phyloP scores from a whole-genome alignment of 2,329 filamentous ascomycete species.

The Aciculosporium take region DNA sequence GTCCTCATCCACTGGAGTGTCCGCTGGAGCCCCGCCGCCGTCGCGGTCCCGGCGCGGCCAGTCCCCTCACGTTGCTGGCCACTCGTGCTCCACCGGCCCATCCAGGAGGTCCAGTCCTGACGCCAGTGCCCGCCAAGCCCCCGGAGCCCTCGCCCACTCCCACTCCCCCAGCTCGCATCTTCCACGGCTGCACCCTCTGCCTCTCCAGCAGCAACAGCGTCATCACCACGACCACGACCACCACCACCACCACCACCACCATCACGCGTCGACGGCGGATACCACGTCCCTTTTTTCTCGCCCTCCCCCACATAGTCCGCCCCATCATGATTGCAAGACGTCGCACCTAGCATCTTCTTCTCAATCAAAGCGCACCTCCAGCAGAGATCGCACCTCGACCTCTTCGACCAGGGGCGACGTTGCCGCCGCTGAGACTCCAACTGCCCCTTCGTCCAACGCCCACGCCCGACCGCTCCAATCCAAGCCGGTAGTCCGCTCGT shows the following conservation, averaged over 20 bases:
- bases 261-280: slow-evolving; percentile 20
- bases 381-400: slow-evolving; percentile 36
- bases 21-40: background rate
- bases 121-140: slow-evolving; percentile 8
- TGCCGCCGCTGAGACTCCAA: slow-evolving; percentile 29
- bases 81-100: background rate
- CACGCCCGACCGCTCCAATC: slow-evolving; percentile 26
- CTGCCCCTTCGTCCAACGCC: slow-evolving; percentile 8
- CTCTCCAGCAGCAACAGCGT: slow-evolving; percentile 13
- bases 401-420: slow-evolving; percentile 30
- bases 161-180: slow-evolving; percentile 6
- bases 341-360: slow-evolving; percentile 44
- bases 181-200: slow-evolving; percentile 9
- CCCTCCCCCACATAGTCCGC: slow-evolving; percentile 28
- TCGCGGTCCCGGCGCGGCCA: background rate
- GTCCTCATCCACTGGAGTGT: too few relatives aligned
- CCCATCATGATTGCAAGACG: slow-evolving; percentile 60
- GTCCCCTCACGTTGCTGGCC: background rate
- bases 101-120: too few relatives aligned
- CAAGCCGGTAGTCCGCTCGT: slow-evolving; percentile 35
- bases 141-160: background rate
- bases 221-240: slow-evolving; percentile 20
- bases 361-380: slow-evolving; percentile 49
- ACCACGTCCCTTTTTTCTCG: slow-evolving; percentile 11
- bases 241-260: slow-evolving; percentile 22